A percentile compares a stretch with the other conserved stretches of the same genome.
These are phyloP conservation scores for Dactylis glomerata DNA, from an alignment of 176 grass and related monocot species.

Conservation along the genomic window DNA sequence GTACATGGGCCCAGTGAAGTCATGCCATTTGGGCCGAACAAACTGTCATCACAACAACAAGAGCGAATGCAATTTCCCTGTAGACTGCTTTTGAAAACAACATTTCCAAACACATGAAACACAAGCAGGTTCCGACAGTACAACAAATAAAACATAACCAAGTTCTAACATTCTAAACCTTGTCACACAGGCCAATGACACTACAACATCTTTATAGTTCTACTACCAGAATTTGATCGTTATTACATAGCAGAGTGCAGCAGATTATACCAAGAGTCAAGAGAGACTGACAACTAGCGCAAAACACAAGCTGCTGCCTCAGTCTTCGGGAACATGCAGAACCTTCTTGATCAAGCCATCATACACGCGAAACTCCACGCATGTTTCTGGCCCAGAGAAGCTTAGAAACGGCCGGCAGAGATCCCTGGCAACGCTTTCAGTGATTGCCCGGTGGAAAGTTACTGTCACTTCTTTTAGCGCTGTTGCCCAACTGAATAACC, in stretches of 20 bases:
- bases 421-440: neutral
- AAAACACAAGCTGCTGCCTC: neutral
- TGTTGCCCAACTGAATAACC: constrained; percentile 4
- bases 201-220: neutral
- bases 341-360: neutral
- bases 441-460: neutral
- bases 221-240: neutral
- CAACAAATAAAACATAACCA: neutral
- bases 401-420: neutral
- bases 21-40: neutral
- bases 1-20: neutral
- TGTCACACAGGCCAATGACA: neutral
- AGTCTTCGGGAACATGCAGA: neutral
- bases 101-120: too few relatives aligned
- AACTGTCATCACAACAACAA: too few relatives aligned
- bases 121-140: neutral
- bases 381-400: neutral
- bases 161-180: neutral
- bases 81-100: too few relatives aligned
- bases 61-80: neutral
- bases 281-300: neutral
- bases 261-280: neutral
- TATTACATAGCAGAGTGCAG: neutral
- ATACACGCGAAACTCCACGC: neutral
- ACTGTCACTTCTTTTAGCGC: neutral